Base-by-base conservation (phyloP, 495 filamentous ascomycete species). In the Elasticomyces elasticus region DNA sequence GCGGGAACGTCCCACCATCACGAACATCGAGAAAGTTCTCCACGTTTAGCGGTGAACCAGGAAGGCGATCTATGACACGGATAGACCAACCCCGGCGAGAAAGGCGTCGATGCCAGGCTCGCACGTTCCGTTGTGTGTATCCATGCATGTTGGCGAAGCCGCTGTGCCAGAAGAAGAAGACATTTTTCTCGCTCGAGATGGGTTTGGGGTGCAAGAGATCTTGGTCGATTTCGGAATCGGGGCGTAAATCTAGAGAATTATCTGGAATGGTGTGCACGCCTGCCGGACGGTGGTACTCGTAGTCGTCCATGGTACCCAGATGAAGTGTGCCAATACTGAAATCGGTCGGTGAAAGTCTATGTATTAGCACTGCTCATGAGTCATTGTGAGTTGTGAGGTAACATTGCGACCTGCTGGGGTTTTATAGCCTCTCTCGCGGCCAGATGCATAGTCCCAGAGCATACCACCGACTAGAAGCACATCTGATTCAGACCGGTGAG, bases 91-190 rank as follows among this genome's bases (percentile, higher is more conserved):
- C 77, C 24, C 61, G 63, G 43, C 68, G 69, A n/a, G 68, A 61
- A 28, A 78, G 67, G 10, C 76, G 75, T 17, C 76, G 70, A 64
- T 79, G 69, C 73, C 75, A 79, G 28, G 74, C 71, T n/a, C 74
- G 72, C 23, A 81, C 70, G 52, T 74, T 80, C 37, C 77, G 75
- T 46, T 72, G 58, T n/a, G 72, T 65, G 66, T 79, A 80, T 5
- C 68, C 62, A 60, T 75, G 72, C 70, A 80, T 71, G 44, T 55
- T 58, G 9, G 35, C 33, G 62, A 69, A 74, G 28, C 74, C 75
- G 38, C 65, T 52, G 65, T 79, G 67, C 76, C 77, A 79, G 67
- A 78, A 80, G 40, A 77, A 75, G 70, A 72, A 79, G n/a, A 78
- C 62, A 49, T 79, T 79, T 55, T 77, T 79, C 48, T 70, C 67